Evolutionary conservation across 202 grass and related monocot species (phyloP).

Genomic region (Dendrocalamus latiflorus): DNA sequence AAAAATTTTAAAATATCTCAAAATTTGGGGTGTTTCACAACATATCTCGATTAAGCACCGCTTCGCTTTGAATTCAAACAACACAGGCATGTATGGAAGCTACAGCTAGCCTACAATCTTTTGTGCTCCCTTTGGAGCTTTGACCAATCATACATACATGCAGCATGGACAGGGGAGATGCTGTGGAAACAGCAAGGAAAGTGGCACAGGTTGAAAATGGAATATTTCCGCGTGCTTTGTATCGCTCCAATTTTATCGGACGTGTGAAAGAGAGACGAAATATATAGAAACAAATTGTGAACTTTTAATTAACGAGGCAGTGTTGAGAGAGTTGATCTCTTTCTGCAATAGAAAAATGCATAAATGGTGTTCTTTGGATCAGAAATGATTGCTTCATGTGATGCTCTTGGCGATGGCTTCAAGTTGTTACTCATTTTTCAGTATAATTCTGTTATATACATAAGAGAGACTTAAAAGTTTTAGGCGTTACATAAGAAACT

Average conservation of each 20-base stretch:
- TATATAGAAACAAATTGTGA: not conserved
- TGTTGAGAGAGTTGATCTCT: not conserved
- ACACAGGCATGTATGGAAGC: not conserved
- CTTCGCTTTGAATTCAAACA: conserved; percentile 39
- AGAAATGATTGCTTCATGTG: not conserved
- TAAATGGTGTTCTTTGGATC: not conserved
- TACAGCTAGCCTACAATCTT: not conserved
- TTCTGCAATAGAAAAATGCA: not conserved
- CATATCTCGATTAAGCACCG: not conserved
- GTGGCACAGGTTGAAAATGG: not conserved
- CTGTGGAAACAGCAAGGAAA: not conserved
- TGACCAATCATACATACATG: conserved; percentile 20
- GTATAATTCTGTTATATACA: not conserved
- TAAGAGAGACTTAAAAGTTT: not conserved
- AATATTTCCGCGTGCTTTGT: not conserved
- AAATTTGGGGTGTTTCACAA: too few species aligned
- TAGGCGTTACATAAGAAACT: not conserved
- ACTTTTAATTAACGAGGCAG: not conserved
- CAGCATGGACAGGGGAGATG: conserved; percentile 11
- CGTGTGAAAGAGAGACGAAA: not conserved
- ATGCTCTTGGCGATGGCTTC: not conserved
- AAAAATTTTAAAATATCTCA: too few species aligned
- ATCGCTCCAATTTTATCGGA: not conserved
- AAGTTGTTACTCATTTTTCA: not conserved
- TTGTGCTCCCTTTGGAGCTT: not conserved